Evolutionary conservation across 176 grass and related monocot genomes (phyloP).

Genomic region (Zizania latifolia): DNA sequence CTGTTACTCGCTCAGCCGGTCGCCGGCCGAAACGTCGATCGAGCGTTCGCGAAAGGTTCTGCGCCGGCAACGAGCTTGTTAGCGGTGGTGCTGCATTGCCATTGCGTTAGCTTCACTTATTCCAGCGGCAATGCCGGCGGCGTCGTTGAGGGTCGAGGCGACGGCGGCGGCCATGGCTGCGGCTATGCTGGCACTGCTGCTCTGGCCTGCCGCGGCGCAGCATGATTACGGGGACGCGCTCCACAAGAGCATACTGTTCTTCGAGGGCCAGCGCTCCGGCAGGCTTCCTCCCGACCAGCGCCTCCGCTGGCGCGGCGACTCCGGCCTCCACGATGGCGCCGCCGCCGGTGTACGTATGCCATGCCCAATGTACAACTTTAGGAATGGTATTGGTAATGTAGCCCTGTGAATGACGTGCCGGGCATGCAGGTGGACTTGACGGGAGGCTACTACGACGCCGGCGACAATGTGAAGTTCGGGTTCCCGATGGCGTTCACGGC

Average conservation of each 20-base stretch:
- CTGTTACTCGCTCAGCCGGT: neutral
- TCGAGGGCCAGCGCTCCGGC: slow-evolving; percentile 76
- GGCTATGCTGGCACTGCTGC: slow-evolving; percentile 20
- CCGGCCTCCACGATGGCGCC: slow-evolving; percentile 63
- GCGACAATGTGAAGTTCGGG: slow-evolving; percentile 97
- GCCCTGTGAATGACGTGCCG: slow-evolving; percentile 14
- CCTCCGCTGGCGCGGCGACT: slow-evolving; percentile 69
- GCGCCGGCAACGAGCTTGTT: neutral
- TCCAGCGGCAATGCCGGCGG: neutral
- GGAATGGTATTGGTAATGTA: neutral
- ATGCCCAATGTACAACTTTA: neutral
- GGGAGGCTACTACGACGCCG: slow-evolving; percentile 93
- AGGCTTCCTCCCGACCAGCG: slow-evolving; percentile 61
- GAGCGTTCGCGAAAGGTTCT: neutral
- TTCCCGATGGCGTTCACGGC: slow-evolving; percentile 98
- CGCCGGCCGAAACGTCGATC: neutral
- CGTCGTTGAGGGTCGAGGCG: neutral
- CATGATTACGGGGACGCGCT: slow-evolving; percentile 81
- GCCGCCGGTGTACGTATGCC: slow-evolving; percentile 43
- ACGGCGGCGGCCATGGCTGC: neutral
- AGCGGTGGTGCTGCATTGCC: neutral
- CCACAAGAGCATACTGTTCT: slow-evolving; percentile 85
- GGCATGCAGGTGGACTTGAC: slow-evolving; percentile 65
- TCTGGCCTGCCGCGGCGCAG: slow-evolving; percentile 22
- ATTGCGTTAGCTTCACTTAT: neutral